Conservation (phyloP, 768 basidiomycete species). For the Pluteus cervinus region DNA sequence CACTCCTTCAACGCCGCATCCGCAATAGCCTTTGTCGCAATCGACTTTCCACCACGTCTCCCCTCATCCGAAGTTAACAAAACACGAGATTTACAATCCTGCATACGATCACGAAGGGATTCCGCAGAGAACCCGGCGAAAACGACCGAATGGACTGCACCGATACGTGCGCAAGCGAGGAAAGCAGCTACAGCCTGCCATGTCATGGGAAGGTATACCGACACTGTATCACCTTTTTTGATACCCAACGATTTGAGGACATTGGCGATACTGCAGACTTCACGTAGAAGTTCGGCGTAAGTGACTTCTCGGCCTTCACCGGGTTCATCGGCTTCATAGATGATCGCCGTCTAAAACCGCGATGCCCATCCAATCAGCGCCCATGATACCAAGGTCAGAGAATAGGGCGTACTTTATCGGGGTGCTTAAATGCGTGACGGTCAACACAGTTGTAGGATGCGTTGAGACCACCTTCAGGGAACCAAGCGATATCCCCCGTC, state of each 20-base stretch:
- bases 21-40: conserved; percentile 91
- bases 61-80: conserved; percentile 96
- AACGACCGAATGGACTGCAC: conserved; percentile 94
- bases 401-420: conserved; percentile 54
- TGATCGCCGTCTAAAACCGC: conserved; percentile 90
- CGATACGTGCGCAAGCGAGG: conserved; percentile 96
- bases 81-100: conserved; percentile 86
- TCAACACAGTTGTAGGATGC: conserved; percentile 98
- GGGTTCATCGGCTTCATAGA: conserved; percentile 97
- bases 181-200: conserved; percentile 96
- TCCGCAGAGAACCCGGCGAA: conserved; percentile 98
- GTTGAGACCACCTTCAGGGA: conserved; percentile 90
- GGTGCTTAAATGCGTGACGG: conserved; percentile 88
- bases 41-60: conserved; percentile 86
- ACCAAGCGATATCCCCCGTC: conserved; percentile 89
- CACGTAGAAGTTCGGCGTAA: conserved; percentile 82
- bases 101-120: conserved; percentile 85
- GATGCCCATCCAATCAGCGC: background rate
- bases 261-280: conserved; percentile 87
- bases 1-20: conserved; percentile 85
- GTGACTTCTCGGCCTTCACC: conserved; percentile 69
- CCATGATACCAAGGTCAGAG: background rate
- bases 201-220: conserved; percentile 90
- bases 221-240: conserved; percentile 93
- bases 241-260: conserved; percentile 86